Evolutionary conservation across 1,284 basidiomycete species (phyloP).

Genomic region (Pterulicium gracile): DNA sequence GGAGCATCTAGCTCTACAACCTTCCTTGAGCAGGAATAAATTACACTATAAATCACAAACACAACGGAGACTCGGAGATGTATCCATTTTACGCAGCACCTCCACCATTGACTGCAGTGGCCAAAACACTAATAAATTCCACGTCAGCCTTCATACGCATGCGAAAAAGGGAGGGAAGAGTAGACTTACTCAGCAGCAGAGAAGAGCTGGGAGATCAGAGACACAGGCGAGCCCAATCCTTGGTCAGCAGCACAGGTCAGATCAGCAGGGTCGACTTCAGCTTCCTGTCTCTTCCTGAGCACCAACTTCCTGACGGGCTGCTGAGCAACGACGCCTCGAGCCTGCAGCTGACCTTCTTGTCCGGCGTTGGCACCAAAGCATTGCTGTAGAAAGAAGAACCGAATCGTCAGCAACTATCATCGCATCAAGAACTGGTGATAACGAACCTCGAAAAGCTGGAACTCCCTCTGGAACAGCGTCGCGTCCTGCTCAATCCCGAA

Average conservation of each 20-base stretch:
- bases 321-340: too few relatives aligned
- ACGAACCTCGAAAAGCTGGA: constrained; percentile 23
- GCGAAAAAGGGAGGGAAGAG: background rate
- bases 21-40: too few relatives aligned
- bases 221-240: background rate
- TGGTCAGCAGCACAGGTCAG: background rate
- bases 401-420: background rate
- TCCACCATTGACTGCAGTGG: too few relatives aligned
- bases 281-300: background rate
- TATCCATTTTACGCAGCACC: too few relatives aligned
- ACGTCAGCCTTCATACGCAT: too few relatives aligned
- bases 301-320: background rate
- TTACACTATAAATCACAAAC: too few relatives aligned
- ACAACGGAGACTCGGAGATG: too few relatives aligned
- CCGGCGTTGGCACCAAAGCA: constrained; percentile 15
- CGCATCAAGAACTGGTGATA: background rate
- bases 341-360: too few relatives aligned
- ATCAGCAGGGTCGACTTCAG: background rate
- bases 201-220: background rate
- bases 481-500: constrained; percentile 20
- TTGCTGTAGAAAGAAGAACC: constrained; percentile 9
- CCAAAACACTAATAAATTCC: too few relatives aligned
- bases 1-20: too few relatives aligned
- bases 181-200: background rate
- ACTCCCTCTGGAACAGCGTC: constrained; percentile 22